phyloP scores from a whole-genome alignment of 352 stramenopile genomes.

The Pythium oligandrum region DNA sequence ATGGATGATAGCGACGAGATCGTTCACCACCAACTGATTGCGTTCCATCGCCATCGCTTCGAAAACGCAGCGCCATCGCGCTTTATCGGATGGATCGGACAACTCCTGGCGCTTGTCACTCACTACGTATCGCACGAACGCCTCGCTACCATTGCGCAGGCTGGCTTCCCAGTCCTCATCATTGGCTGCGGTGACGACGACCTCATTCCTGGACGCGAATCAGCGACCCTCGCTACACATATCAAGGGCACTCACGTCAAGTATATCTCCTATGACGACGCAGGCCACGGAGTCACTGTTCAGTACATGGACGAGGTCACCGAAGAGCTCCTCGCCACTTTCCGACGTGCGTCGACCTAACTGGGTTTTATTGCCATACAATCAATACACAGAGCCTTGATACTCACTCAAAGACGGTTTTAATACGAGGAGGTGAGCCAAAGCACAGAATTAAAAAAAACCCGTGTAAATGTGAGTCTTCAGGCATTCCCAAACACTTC shows the following conservation, averaged over 20 bases:
- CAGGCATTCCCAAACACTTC: too few species aligned
- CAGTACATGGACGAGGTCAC: conserved; percentile 33
- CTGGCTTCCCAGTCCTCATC: conserved; percentile 30
- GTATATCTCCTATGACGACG: conserved; percentile 26
- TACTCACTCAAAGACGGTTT: too few species aligned
- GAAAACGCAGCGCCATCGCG: conserved; percentile 14
- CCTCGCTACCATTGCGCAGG: conserved; percentile 17
- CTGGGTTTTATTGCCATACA: too few species aligned
- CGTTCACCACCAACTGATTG: conserved; percentile 36
- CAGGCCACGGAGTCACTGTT: conserved; percentile 27
- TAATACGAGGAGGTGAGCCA: too few species aligned
- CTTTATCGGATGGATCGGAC: conserved; percentile 32
- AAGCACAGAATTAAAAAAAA: too few species aligned
- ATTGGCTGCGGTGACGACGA: conserved; percentile 30
- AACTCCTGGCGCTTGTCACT: conserved; percentile 40
- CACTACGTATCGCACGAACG: conserved; percentile 38
- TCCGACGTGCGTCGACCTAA: background rate
- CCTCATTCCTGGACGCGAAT: conserved; percentile 32
- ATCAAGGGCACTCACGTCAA: conserved; percentile 21
- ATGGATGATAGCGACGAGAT: conserved; percentile 29
- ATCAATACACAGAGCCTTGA: too few species aligned
- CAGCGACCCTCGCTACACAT: conserved; percentile 16
- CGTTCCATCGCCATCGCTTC: conserved; percentile 31
- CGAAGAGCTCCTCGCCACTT: conserved; percentile 13
- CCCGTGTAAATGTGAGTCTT: too few species aligned